Percentiles rank a stretch among this genome's conserved stretches.
phyloP scores from a whole-genome alignment of 352 stramenopile genomes.

The Phytophthora cactorum region DNA sequence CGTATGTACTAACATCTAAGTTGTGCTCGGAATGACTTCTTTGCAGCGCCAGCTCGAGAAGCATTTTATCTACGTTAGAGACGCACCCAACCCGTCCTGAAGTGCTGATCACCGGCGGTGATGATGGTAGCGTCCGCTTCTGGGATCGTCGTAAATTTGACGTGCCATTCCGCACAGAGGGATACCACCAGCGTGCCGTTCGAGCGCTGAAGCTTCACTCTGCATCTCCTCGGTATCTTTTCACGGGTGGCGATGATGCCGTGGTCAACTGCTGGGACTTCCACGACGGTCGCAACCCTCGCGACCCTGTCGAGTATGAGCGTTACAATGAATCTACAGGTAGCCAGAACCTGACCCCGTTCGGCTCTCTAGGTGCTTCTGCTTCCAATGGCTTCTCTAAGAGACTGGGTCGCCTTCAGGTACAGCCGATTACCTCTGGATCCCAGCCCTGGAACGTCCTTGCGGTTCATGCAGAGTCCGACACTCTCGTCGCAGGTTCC shows the following conservation, averaged over 20 bases:
- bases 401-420: conserved; percentile 32
- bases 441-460: conserved; percentile 73
- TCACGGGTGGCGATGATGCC: conserved; percentile 67
- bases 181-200: conserved; percentile 69
- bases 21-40: neutral
- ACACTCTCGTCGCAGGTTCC: conserved; percentile 76
- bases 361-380: conserved; percentile 17
- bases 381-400: conserved; percentile 26
- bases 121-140: conserved; percentile 71
- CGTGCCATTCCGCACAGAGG: conserved; percentile 66
- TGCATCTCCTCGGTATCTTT: conserved; percentile 68
- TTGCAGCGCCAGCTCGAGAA: conserved; percentile 38
- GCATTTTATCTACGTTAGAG: conserved; percentile 65
- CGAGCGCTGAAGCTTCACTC: conserved; percentile 73
- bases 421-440: conserved; percentile 44
- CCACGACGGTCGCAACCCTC: conserved; percentile 51
- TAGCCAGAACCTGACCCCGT: conserved; percentile 15
- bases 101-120: conserved; percentile 70
- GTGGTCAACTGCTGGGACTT: conserved; percentile 80
- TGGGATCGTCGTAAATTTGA: conserved; percentile 82
- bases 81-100: conserved; percentile 81
- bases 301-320: conserved; percentile 71
- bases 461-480: conserved; percentile 72
- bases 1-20: conserved; percentile 1
- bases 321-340: conserved; percentile 19